These are phyloP conservation scores for Tuber microsphaerosporum DNA, from an alignment of 495 filamentous ascomycete species.

Conservation along the genomic window DNA sequence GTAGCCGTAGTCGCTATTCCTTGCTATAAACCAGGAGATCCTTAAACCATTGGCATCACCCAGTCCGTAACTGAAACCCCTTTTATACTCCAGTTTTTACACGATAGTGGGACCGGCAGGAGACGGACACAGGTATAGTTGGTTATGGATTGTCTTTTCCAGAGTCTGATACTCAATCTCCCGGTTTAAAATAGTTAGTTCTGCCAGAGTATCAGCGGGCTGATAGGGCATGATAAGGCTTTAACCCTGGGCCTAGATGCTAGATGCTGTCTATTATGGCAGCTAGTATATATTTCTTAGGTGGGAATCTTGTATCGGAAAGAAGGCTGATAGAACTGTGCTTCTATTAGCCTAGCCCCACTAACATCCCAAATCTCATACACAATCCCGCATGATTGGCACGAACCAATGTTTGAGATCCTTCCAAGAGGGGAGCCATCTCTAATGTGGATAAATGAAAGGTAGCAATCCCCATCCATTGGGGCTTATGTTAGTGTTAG, in stretches of 20 bases:
- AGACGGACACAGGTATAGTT: not conserved
- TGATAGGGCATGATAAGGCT: not conserved
- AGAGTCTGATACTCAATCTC: not conserved
- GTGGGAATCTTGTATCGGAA: not conserved
- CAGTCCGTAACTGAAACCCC: not conserved
- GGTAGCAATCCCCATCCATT: not conserved
- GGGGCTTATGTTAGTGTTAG: not conserved
- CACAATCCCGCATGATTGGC: not conserved
- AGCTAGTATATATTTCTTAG: not conserved
- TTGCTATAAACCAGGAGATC: not conserved
- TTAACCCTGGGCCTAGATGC: not conserved
- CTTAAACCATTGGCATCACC: not conserved
- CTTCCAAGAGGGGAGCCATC: too few relatives aligned
- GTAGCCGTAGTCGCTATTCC: not conserved
- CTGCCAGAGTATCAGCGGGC: not conserved
- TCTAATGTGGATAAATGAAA: not conserved
- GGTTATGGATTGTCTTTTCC: not conserved
- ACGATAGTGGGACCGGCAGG: not conserved
- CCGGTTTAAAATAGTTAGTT: not conserved
- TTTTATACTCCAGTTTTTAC: not conserved
- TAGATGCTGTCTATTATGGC: not conserved
- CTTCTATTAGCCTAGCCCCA: not conserved
- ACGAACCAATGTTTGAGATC: not conserved
- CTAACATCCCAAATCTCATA: not conserved
- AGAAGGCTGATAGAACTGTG: not conserved